Base-by-base conservation (phyloP, 202 grass and related monocot genomes). In the Panicum virgatum region DNA sequence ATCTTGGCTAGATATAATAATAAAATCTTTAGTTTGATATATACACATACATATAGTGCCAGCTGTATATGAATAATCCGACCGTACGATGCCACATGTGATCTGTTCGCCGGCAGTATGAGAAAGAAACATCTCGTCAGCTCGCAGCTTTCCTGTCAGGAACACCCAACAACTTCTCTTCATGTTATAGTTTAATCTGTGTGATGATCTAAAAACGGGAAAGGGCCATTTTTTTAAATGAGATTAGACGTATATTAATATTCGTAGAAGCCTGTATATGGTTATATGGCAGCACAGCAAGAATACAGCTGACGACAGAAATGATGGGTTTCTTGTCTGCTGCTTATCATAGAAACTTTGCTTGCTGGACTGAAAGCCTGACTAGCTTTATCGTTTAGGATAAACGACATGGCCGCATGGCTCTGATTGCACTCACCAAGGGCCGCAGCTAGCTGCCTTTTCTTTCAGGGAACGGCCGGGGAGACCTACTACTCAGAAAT, bases 101-200 rank as follows among this genome's bases (percentile, higher is more conserved):
- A 62, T 16, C 4, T 32, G 59, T 62, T 61, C 26, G 26, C 1
- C 26, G 30, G 59, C 27, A 62, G 12, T 26, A 9, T 60, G 57
- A 60, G 19, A 73, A 80, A 73, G 14, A 64, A 80, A 66, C 69
- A 67, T 75, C 68, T 75, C 61, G 62, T 75, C 77, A 75, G 58
- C 44, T 13, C 46, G 61, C 50, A 48, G 51, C 63, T 18, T 73
- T 80, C 47, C 25, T 85, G 76, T 73, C 63, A 83, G 60, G 47
- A 45, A 57, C 37, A 34, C 27, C 64, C 48, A 72, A 53, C 62
- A 20, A 23, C 61, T 32, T 50, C 65, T 56, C 10, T 16, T 6
- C 19, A 50, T 20, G 47, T 12, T 44, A 56, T 30, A n/a, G n/a
- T n/a, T n/a, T n/a, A n/a, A n/a, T 74, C 14, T 64, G 22, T 40